Evolutionary conservation across 257 asterid genomes (phyloP).

Genomic region (Euphrasia confusa): DNA sequence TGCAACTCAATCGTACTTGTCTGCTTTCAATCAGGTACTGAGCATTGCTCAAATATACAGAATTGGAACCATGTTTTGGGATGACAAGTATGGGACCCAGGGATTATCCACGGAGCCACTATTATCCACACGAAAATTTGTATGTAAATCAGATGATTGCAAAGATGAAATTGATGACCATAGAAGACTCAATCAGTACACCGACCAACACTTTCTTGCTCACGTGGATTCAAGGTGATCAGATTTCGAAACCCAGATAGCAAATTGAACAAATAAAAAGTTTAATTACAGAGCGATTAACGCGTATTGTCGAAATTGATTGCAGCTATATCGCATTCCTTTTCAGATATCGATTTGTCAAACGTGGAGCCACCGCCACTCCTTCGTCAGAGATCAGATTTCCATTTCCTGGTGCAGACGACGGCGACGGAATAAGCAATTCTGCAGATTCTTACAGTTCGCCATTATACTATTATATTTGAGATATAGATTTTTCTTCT

Average conservation of each 20-base stretch:
- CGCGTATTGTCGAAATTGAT: constrained; percentile 21
- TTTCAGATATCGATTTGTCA: constrained; percentile 48
- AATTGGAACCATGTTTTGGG: constrained; percentile 97
- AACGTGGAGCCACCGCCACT: constrained; percentile 78
- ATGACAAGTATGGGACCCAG: constrained; percentile 89
- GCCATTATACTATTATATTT: no score
- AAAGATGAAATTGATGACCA: constrained; percentile 65
- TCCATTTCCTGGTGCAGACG: constrained; percentile 76
- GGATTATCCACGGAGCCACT: constrained; percentile 84
- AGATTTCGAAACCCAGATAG: constrained; percentile 12
- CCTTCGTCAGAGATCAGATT: constrained; percentile 85
- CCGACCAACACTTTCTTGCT: constrained; percentile 89
- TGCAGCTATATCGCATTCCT: constrained; percentile 77
- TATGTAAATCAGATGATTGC: constrained; percentile 51
- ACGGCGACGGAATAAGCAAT: constrained; percentile 36
- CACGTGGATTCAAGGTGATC: constrained; percentile 76
- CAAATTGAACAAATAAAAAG: not conserved
- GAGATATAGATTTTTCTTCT: no score
- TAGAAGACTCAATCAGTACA: constrained; percentile 68
- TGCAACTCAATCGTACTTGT: not conserved
- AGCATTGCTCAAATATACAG: constrained; percentile 89
- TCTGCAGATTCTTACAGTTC: constrained; percentile 28
- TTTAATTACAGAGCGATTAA: constrained; percentile 1
- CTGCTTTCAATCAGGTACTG: constrained; percentile 43
- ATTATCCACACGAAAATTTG: constrained; percentile 4